These are phyloP conservation scores for Stephania cephalantha DNA, from an alignment of 164 flowering plant genomes.

Conservation along the genomic window DNA sequence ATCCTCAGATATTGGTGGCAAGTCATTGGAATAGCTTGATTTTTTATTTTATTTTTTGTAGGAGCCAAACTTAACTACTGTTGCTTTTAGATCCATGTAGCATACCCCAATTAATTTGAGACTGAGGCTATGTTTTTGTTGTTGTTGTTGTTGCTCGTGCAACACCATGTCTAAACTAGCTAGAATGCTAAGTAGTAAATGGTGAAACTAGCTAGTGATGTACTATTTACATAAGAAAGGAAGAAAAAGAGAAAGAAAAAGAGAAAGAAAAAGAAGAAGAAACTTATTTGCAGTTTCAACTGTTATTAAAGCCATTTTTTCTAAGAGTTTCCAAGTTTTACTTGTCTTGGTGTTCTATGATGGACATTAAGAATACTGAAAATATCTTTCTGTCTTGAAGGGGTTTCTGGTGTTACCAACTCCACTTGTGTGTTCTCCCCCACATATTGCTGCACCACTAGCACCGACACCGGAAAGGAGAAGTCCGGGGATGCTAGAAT, in stretches of 20 bases:
- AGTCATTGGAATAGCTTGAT: too few relatives aligned
- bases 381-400: background rate
- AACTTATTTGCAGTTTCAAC: background rate
- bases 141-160: background rate
- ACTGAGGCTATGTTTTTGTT: too few relatives aligned
- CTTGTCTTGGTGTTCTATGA: background rate
- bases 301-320: background rate
- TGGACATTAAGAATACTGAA: background rate
- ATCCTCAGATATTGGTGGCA: too few relatives aligned
- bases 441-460: background rate
- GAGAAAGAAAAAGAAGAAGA: background rate
- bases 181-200: background rate
- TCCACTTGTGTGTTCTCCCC: background rate
- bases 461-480: background rate
- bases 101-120: too few relatives aligned
- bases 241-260: background rate
- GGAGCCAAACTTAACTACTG: too few relatives aligned
- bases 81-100: too few relatives aligned
- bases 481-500: background rate
- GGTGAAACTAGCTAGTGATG: background rate
- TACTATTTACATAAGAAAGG: too few relatives aligned
- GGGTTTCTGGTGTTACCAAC: background rate
- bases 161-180: background rate
- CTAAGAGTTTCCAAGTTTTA: background rate
- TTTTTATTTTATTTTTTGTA: too few relatives aligned